Conservation (phyloP, 2,329 filamentous ascomycete species). For the Fusarium virguliforme region DNA sequence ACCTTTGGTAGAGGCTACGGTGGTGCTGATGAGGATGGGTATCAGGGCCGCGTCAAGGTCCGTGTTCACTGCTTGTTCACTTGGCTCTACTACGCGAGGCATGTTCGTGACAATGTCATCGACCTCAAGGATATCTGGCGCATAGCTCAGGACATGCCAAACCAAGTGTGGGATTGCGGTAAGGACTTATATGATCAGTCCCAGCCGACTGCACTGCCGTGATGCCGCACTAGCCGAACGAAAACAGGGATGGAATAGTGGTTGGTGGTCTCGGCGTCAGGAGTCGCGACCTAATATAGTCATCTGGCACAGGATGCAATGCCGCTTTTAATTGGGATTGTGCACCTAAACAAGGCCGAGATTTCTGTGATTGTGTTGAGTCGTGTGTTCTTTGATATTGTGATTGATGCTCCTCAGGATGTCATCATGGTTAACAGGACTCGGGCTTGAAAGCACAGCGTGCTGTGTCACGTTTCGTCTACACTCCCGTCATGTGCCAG, state of each 20-base stretch:
- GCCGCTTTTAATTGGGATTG: too few species aligned
- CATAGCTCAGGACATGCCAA: constrained; percentile 13
- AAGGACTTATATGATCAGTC: not conserved
- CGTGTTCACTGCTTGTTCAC: not conserved
- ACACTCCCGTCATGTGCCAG: too few species aligned
- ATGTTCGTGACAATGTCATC: not conserved
- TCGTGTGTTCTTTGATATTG: too few species aligned
- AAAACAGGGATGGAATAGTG: not conserved
- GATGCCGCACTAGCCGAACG: not conserved
- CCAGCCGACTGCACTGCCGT: not conserved
- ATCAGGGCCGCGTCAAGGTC: constrained; percentile 20
- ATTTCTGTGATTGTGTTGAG: too few species aligned
- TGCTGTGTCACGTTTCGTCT: too few species aligned
- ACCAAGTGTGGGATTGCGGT: not conserved
- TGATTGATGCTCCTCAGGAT: too few species aligned
- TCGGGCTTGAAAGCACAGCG: too few species aligned
- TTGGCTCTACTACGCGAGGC: constrained; percentile 30
- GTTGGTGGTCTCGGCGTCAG: too few species aligned
- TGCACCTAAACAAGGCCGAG: too few species aligned
- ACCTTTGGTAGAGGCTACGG: constrained; percentile 1
- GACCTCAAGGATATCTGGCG: constrained; percentile 26
- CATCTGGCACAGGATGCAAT: too few species aligned
- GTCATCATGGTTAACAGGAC: too few species aligned
- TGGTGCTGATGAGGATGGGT: constrained; percentile 24
- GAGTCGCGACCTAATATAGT: too few species aligned